Conservation (phyloP, 441 rosid genomes). For the Pelargonium citronellum region DNA sequence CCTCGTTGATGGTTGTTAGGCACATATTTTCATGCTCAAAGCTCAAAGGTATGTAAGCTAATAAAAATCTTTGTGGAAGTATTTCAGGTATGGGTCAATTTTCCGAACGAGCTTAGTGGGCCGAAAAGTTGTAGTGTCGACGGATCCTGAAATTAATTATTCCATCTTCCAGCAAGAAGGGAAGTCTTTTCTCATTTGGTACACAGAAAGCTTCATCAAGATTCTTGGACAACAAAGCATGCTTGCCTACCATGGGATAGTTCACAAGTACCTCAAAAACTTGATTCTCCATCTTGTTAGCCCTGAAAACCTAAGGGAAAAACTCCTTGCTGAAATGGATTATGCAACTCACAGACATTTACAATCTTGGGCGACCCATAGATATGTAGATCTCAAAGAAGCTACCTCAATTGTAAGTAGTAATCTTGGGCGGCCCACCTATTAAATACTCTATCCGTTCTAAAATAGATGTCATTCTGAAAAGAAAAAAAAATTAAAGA, state of each 20-base stretch:
- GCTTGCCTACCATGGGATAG: background rate
- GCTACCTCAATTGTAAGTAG: no score
- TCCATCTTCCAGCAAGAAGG: constrained; percentile 22
- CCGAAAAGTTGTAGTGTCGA: constrained; percentile 11
- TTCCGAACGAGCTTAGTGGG: constrained; percentile 24
- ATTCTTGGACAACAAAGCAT: constrained; percentile 12
- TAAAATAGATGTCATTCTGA: no score
- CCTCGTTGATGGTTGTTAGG: no score
- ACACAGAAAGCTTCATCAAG: constrained; percentile 19
- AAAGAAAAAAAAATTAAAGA: no score
- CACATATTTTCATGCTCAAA: no score
- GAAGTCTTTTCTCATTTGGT: constrained; percentile 13
- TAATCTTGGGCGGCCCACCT: no score
- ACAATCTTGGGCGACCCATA: background rate
- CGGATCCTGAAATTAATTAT: constrained; percentile 17
- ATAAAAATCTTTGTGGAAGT: no score
- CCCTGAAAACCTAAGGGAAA: constrained; percentile 5
- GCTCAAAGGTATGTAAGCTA: no score
- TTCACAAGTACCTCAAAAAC: constrained; percentile 16
- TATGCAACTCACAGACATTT: background rate
- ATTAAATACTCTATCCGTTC: no score
- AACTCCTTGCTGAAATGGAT: constrained; percentile 15
- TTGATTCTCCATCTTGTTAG: constrained; percentile 9
- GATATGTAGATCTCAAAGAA: constrained; percentile 7
- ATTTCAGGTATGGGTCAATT: constrained; percentile 19